phyloP scores from a whole-genome alignment of 805 yeast genomes.

The Kuraishia hungarica region DNA sequence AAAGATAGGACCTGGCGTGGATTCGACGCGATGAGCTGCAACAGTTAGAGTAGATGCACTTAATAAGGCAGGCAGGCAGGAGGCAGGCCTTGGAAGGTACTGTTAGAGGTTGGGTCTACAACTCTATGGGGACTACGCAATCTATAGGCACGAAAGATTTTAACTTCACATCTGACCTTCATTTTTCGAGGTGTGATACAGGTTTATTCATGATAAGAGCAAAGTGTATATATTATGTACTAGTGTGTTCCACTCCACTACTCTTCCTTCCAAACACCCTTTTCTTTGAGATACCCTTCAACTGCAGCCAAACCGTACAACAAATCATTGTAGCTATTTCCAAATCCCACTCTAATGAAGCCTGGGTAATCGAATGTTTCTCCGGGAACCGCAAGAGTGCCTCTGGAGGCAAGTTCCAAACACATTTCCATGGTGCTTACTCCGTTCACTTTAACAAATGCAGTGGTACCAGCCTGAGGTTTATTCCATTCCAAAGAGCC shows the following conservation, averaged over 20 bases:
- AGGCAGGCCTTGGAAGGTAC: no score
- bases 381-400: slow-evolving; percentile 39
- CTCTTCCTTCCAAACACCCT: background rate
- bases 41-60: no score
- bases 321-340: slow-evolving; percentile 29
- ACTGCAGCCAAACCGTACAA: slow-evolving; percentile 20
- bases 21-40: no score
- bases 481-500: slow-evolving; percentile 29
- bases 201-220: no score
- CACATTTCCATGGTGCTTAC: slow-evolving; percentile 24
- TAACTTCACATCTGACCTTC: no score
- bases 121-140: no score
- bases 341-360: slow-evolving; percentile 39
- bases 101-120: no score
- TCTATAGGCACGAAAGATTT: no score
- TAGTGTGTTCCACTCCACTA: background rate
- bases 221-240: background rate
- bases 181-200: no score
- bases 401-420: slow-evolving; percentile 24
- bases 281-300: background rate
- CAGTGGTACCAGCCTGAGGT: slow-evolving; percentile 41
- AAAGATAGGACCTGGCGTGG: no score
- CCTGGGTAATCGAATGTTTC: slow-evolving; percentile 35
- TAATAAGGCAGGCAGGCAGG: no score
- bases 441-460: slow-evolving; percentile 28